These are phyloP conservation scores for Arabidopsis hybrid DNA, from an alignment of 441 rosid species.

Conservation along the genomic window DNA sequence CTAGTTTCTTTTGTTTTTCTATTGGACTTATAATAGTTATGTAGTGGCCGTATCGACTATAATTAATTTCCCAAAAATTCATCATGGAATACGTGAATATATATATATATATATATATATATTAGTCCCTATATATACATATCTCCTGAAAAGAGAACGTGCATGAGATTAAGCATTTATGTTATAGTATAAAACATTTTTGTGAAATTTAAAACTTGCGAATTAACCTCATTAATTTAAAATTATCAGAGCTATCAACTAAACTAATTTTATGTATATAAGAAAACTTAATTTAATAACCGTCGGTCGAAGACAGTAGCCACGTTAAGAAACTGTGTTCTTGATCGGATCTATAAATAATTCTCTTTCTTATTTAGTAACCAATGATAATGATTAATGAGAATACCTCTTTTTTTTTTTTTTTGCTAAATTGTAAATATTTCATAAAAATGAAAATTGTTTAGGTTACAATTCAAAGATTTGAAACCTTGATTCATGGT, in stretches of 20 bases:
- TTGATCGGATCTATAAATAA: slow-evolving; percentile 36
- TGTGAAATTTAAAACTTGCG: slow-evolving; percentile 13
- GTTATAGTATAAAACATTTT: not conserved
- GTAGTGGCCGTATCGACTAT: too few relatives aligned
- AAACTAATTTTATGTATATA: not conserved
- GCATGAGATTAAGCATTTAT: not conserved
- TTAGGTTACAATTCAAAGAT: too few relatives aligned
- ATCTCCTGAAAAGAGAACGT: not conserved
- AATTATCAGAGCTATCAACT: not conserved
- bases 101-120: too few relatives aligned
- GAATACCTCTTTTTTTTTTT: too few relatives aligned
- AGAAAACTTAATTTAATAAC: not conserved
- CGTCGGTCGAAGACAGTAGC: slow-evolving; percentile 29
- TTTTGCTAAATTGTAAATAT: too few relatives aligned
- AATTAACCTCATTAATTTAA: not conserved
- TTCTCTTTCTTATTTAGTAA: not conserved
- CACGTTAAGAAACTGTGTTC: slow-evolving; percentile 32
- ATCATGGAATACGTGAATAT: not conserved
- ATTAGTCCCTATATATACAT: not conserved
- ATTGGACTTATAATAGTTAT: too few relatives aligned
- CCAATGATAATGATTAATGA: not conserved
- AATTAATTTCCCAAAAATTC: not conserved
- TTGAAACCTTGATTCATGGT: too few relatives aligned
- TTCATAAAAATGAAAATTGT: too few relatives aligned
- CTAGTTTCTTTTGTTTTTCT: not conserved